These are phyloP conservation scores for Mycena amicta DNA, from an alignment of 768 basidiomycete genomes.

Conservation along the genomic window DNA sequence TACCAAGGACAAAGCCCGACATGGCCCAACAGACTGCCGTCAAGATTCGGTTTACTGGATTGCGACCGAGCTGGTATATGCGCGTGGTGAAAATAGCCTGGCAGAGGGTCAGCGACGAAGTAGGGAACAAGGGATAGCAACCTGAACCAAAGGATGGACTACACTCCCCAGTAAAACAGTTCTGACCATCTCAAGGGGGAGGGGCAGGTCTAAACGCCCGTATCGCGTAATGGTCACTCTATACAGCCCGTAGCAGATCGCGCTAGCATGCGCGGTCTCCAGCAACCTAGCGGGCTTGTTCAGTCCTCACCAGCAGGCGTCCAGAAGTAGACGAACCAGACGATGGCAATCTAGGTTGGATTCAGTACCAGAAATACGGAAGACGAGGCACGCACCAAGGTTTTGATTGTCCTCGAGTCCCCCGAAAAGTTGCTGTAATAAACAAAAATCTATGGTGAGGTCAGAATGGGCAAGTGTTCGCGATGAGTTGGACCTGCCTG, in stretches of 20 bases:
- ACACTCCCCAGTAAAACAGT: constrained; percentile 18
- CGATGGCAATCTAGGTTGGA: constrained; percentile 7
- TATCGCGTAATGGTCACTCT: constrained; percentile 16
- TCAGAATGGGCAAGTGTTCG: not conserved
- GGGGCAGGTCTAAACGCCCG: constrained; percentile 15
- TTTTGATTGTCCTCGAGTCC: constrained; percentile 14
- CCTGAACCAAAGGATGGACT: constrained; percentile 22
- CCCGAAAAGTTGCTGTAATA: constrained; percentile 20
- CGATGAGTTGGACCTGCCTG: constrained; percentile 1
- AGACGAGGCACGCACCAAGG: constrained; percentile 4
- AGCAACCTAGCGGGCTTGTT: constrained; percentile 1
- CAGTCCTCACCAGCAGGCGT: not conserved
- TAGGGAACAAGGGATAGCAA: not conserved
- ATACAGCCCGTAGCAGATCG: constrained; percentile 19
- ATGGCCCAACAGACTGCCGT: constrained; percentile 15
- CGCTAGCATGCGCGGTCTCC: constrained; percentile 12
- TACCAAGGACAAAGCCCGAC: constrained; percentile 16
- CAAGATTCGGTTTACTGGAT: constrained; percentile 4
- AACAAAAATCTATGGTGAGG: constrained; percentile 13
- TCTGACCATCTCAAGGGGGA: constrained; percentile 13
- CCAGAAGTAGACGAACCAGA: constrained; percentile 4
- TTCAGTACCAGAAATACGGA: not conserved
- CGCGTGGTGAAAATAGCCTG: constrained; percentile 20
- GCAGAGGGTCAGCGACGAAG: not conserved
- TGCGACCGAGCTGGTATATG: constrained; percentile 17